Evolutionary conservation across 805 yeast species (phyloP), one percentile per base, ranked within the genome.

Genomic region (Cyberlindnera xylosilytica): DNA sequence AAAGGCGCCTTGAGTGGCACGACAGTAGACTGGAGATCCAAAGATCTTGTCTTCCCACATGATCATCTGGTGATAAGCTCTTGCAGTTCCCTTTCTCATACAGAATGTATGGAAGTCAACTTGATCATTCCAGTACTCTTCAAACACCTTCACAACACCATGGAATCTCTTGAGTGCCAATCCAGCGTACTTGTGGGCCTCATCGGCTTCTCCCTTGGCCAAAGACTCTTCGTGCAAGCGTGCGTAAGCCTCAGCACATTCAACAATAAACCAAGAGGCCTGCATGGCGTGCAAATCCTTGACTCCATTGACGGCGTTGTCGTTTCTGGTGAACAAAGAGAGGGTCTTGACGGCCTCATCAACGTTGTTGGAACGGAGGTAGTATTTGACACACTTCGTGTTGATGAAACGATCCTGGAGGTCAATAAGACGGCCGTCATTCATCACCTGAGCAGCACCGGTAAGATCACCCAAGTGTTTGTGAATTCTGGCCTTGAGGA

Each of bases 61-160:
- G 38, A 90, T 52, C 76, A 87, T 78, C 16, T 80, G 81, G 22
- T 86, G 53, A 59, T 91, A 93, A 8, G 91, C 82, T 50, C 95
- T 76, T 20, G 91, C 82, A 6, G 97, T 87, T 18, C 97, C 98
- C 53, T 84, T 80, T 64, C 97, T 78, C 73, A 87, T 78, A 60
- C 95, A 85, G 62, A 87, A 93, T 35, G 86, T 82, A 61, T 93
- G 98, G 81, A 91, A 93, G 62, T 93, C 99, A 50, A 84, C 74
- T 67, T 93, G 97, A 59, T 93, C 99, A 48, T 77, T 78, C 57
- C 71, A 76, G 64, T 80, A 89, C 40, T 79, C 84, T 34, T 78
- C 73, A 63, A 80, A 89, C 23, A 85, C 76, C 46, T 79, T 78
- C 38, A 79, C 68, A 35, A 89, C 72, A 2, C 87, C 81, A 32